Base-by-base conservation (phyloP, 768 basidiomycete species). In the Suillus bovinus region DNA sequence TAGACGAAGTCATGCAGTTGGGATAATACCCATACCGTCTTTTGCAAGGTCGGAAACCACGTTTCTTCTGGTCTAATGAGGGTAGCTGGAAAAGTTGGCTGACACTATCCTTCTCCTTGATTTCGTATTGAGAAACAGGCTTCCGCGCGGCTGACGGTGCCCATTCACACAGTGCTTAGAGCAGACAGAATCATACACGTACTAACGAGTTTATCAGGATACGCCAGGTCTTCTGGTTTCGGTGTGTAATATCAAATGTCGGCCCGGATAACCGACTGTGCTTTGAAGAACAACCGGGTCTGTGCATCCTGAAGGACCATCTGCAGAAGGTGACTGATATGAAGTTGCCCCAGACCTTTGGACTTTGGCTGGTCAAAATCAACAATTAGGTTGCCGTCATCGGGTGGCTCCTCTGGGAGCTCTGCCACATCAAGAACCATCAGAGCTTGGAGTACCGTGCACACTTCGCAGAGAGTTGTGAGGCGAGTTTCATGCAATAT, bases 291-390 rank as follows among this genome's bases (percentile, higher is more conserved):
- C 52, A 99, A 74, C 60, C 95, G 78, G 14, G 97, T 98, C 79
- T 99, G 96, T 1, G 96, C 94, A 71, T 99, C 96, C 72, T 98
- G 96, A 31, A 98, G 76, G 0, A 98, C 89, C 87, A 95, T 93
- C 70, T 90, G 85, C 53, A 98, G 77, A 3, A 99, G 77, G 49
- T 89, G 84, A 60, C 87, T 87, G 67, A 93, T 92, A 65, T 96
- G 91, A 53, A 98, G 77, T 56, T 82, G 79, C 22, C 81, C 80
- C 5, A 89, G 78, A 4, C 83, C 82, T 66, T 73, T 71, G 52
- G 70, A 65, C 46, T 74, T 71, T 27, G 68, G 67, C 42, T 71
- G 67, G 46, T 82, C 79, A 20, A 82, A 66, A 61, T 82, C 78
- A 17, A 80, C 62, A 3, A 70, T 76, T 7, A 84, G 77, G 46